Percentiles rank a stretch among this genome's conserved stretches.
Evolutionary conservation across 225 moss, liverwort and hornwort genomes (phyloP).

Genomic region (Straminergon stramineum): DNA sequence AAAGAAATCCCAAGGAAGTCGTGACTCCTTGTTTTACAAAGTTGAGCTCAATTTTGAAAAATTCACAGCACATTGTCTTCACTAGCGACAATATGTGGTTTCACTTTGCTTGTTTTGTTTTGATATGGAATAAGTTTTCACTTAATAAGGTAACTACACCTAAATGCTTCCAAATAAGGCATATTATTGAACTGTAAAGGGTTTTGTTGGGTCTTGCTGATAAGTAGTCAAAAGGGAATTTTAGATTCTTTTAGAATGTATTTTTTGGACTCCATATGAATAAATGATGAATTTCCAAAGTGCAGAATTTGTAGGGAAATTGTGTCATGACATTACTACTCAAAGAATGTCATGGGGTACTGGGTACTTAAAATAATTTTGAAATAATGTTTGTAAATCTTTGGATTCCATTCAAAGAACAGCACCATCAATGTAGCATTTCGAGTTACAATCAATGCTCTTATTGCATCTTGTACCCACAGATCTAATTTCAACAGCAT

Average conservation of each 20-base stretch:
- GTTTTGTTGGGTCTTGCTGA: too few relatives aligned
- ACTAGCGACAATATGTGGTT: background rate
- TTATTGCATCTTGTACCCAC: background rate
- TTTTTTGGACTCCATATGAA: background rate
- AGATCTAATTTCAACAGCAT: background rate
- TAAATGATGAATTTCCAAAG: background rate
- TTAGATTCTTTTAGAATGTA: background rate
- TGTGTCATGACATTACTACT: background rate
- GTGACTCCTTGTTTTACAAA: background rate
- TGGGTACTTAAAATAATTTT: background rate
- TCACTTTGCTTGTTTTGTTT: background rate
- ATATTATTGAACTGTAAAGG: background rate
- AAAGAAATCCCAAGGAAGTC: background rate
- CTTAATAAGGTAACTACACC: background rate
- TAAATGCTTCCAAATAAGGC: background rate
- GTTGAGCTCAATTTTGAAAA: background rate
- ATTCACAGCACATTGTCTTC: background rate
- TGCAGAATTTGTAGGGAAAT: background rate
- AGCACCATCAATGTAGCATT: background rate
- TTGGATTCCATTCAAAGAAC: background rate
- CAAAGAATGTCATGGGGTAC: background rate
- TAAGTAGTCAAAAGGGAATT: background rate
- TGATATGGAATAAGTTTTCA: too few relatives aligned
- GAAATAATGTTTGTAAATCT: background rate
- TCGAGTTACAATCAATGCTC: background rate